phyloP scores from a whole-genome alignment of 169 alveolate genomes.

The Plasmodium knowlesi region DNA sequence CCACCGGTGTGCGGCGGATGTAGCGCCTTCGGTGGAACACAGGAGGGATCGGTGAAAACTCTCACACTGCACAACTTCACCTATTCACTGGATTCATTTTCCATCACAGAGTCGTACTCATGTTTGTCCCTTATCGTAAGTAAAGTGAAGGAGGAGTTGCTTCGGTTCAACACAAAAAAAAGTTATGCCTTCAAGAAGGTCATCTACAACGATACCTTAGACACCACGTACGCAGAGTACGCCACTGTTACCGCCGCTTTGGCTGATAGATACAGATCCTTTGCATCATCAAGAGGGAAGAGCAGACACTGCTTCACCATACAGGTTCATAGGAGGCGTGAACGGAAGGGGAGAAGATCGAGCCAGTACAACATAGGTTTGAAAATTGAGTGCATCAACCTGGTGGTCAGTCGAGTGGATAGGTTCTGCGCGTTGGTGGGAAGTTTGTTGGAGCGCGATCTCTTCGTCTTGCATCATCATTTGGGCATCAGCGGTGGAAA shows the following conservation, averaged over 20 bases:
- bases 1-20: too few relatives aligned
- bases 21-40: too few relatives aligned
- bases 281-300: neutral
- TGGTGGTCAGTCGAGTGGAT: neutral
- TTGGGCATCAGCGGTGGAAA: neutral
- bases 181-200: neutral
- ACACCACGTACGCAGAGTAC: neutral
- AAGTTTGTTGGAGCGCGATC: neutral
- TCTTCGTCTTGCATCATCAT: conserved; percentile 7
- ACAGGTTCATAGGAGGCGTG: neutral
- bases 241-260: neutral
- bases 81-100: neutral
- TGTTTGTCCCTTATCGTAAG: neutral
- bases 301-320: neutral
- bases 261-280: neutral
- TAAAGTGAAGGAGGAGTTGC: neutral
- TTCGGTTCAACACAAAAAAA: neutral
- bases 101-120: conserved; percentile 2
- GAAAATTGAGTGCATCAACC: neutral
- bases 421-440: neutral
- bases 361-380: neutral
- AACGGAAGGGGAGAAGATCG: neutral
- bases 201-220: neutral
- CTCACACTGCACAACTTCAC: neutral
- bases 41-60: neutral